These are phyloP conservation scores for Malus fusca DNA, from an alignment of 306 rosid species.

Conservation along the genomic window DNA sequence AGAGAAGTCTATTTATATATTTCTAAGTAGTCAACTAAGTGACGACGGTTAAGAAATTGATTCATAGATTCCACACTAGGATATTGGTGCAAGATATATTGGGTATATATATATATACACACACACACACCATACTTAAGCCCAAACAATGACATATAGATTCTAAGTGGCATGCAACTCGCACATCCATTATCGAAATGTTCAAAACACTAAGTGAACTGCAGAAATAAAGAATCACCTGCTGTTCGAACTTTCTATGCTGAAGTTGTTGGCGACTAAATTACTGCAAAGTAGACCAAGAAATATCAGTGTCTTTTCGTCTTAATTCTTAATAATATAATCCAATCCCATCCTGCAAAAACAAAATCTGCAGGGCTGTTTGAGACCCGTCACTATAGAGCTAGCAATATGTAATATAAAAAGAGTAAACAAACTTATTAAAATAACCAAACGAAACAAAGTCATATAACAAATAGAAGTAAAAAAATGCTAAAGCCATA, in stretches of 20 bases:
- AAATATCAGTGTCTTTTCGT: background rate
- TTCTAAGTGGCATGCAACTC: too few relatives aligned
- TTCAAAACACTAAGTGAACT: background rate
- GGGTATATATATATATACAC: too few relatives aligned
- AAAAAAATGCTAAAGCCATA: background rate
- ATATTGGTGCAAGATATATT: too few relatives aligned
- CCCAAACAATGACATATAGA: too few relatives aligned
- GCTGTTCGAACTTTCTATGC: conserved; percentile 35
- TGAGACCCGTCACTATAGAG: background rate
- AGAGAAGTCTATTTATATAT: background rate
- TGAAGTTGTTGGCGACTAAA: conserved; percentile 70
- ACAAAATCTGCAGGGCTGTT: background rate
- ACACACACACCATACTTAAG: too few relatives aligned
- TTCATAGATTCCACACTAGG: too few relatives aligned
- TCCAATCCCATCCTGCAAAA: background rate
- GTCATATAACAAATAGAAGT: background rate
- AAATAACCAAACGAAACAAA: background rate
- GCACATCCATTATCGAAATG: too few relatives aligned
- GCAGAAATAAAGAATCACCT: conserved; percentile 33
- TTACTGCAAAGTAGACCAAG: conserved; percentile 45
- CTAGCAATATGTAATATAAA: background rate
- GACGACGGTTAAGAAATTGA: too few relatives aligned
- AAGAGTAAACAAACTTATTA: background rate
- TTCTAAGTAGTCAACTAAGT: too few relatives aligned
- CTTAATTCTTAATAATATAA: conserved; percentile 1